Conservation (phyloP, 139 green algal species). For the Volvox africanus region DNA sequence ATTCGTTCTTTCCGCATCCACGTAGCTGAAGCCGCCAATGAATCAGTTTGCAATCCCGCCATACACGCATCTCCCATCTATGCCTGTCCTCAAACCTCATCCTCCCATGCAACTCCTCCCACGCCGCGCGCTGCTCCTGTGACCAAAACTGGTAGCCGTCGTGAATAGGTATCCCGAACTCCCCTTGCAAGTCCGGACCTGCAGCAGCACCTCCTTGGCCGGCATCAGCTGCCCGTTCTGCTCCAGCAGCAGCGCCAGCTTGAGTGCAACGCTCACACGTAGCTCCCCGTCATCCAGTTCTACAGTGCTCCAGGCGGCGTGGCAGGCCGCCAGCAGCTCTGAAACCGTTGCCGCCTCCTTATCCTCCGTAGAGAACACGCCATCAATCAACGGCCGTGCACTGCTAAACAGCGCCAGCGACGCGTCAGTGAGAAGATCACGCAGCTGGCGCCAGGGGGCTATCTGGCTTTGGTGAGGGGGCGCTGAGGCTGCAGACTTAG, state of each 20-base stretch:
- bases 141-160: too few relatives aligned
- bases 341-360: conserved; percentile 75
- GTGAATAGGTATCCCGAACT: too few relatives aligned
- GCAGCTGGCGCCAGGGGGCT: conserved; percentile 21
- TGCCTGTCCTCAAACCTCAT: too few relatives aligned
- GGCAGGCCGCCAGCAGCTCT: conserved; percentile 75
- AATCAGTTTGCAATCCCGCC: too few relatives aligned
- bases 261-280: conserved; percentile 48
- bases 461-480: conserved; percentile 14
- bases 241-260: conserved; percentile 68
- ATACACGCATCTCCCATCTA: too few relatives aligned
- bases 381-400: conserved; percentile 59
- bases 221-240: conserved; percentile 27
- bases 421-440: conserved; percentile 59
- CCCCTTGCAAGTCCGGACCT: conserved; percentile 32
- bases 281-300: conserved; percentile 61
- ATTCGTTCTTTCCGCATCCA: too few relatives aligned
- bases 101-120: too few relatives aligned
- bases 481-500: not conserved
- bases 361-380: conserved; percentile 46
- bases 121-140: too few relatives aligned
- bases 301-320: conserved; percentile 59
- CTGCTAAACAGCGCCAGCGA: conserved; percentile 54
- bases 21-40: too few relatives aligned
- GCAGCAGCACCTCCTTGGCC: conserved; percentile 37